Evolutionary conservation across 1,284 basidiomycete genomes (phyloP).

Genomic region (Amylostereum areolatum): DNA sequence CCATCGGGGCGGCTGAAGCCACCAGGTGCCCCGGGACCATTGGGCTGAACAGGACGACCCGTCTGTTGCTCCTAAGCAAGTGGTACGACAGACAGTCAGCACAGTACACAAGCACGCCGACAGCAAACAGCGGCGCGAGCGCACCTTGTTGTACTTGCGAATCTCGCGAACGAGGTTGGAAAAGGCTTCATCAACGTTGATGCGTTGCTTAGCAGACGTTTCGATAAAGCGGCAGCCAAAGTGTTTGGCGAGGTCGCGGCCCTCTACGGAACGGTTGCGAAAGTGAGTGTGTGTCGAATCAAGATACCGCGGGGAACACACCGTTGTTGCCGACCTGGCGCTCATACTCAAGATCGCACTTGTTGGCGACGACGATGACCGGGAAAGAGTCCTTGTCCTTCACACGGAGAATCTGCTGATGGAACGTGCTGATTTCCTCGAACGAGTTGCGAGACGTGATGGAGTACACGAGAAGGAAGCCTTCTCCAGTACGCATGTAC

Average conservation of each 20-base stretch:
- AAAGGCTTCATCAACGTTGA: slow-evolving; percentile 99
- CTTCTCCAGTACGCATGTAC: slow-evolving; percentile 97
- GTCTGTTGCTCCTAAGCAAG: slow-evolving; percentile 51
- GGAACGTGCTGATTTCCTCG: slow-evolving; percentile 96
- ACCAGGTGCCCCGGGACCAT: slow-evolving; percentile 37
- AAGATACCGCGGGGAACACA: slow-evolving; percentile 29
- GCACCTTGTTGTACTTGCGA: slow-evolving; percentile 89
- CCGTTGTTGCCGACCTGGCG: slow-evolving; percentile 96
- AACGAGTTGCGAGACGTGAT: slow-evolving; percentile 98
- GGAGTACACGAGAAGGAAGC: slow-evolving; percentile 97
- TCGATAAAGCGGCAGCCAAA: slow-evolving; percentile 98
- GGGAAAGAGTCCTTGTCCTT: slow-evolving; percentile 99
- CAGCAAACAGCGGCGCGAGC: slow-evolving; percentile 8
- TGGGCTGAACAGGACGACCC: slow-evolving; percentile 48
- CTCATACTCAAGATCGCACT: slow-evolving; percentile 98
- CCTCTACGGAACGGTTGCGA: slow-evolving; percentile 56
- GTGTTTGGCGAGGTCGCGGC: slow-evolving; percentile 93
- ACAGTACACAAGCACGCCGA: background rate
- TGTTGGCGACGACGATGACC: slow-evolving; percentile 97
- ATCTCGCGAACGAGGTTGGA: slow-evolving; percentile 95
- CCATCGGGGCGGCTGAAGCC: slow-evolving; percentile 41
- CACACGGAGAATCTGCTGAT: slow-evolving; percentile 94
- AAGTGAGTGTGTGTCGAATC: background rate
- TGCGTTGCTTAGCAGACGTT: slow-evolving; percentile 96
- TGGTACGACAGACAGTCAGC: slow-evolving; percentile 4